A percentile compares a stretch with the other conserved stretches of the same genome.
These are phyloP conservation scores for Priceomyces castillae DNA, from an alignment of 805 yeast genomes.

Conservation along the genomic window DNA sequence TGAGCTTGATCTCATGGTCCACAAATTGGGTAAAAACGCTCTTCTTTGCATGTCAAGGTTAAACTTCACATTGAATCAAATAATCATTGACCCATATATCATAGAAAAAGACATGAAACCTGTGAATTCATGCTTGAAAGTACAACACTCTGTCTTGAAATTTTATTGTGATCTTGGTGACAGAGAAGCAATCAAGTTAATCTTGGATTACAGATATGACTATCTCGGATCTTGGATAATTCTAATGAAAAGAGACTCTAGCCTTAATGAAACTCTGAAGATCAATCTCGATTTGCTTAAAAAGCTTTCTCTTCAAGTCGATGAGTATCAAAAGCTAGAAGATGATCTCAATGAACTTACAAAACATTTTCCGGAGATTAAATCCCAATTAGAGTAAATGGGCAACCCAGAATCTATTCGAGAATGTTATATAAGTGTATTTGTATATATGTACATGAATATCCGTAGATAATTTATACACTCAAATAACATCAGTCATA, in stretches of 20 bases:
- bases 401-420: background rate
- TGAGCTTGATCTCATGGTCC: conserved; percentile 12
- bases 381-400: background rate
- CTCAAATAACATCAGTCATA: background rate
- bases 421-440: background rate
- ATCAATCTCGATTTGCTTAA: conserved; percentile 1
- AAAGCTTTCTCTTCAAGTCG: background rate
- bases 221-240: conserved; percentile 37
- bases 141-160: conserved; percentile 21
- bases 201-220: conserved; percentile 30
- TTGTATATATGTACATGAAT: conserved; percentile 1
- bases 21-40: conserved; percentile 13
- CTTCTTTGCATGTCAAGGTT: conserved; percentile 27
- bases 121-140: conserved; percentile 17
- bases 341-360: conserved; percentile 1
- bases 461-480: background rate
- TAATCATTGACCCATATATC: conserved; percentile 27
- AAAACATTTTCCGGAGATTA: background rate
- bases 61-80: conserved; percentile 27
- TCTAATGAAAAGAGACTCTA: conserved; percentile 11
- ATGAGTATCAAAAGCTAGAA: background rate
- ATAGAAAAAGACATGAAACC: conserved; percentile 19
- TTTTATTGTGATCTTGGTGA: conserved; percentile 14
- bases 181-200: conserved; percentile 14
- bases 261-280: background rate